phyloP scores from a whole-genome alignment of 2,329 filamentous ascomycete species.

The Colletotrichum sp. region DNA sequence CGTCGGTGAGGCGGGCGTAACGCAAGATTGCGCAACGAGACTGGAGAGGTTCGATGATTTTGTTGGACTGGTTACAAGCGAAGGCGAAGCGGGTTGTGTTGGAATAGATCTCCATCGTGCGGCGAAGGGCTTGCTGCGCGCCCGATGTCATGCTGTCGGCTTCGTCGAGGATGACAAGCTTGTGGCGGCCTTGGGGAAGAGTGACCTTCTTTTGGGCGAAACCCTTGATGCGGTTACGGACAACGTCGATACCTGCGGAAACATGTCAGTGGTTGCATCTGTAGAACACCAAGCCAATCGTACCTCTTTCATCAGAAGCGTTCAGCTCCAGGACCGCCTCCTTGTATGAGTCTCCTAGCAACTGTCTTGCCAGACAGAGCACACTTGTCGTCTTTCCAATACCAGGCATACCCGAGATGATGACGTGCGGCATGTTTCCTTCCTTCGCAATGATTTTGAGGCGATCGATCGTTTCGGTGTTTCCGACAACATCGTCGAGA shows the following conservation, averaged over 20 bases:
- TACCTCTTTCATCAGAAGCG: constrained; percentile 91
- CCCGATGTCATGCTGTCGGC: constrained; percentile 98
- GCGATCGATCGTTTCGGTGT: constrained; percentile 96
- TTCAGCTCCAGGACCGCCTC: constrained; percentile 97
- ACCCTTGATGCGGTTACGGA: constrained; percentile 95
- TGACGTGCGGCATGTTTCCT: constrained; percentile 99
- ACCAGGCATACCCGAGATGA: constrained; percentile 99
- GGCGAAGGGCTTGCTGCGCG: constrained; percentile 90
- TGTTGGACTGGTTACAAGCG: constrained; percentile 98
- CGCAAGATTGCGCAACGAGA: constrained; percentile 95
- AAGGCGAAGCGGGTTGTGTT: constrained; percentile 97
- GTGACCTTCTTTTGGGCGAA: constrained; percentile 99
- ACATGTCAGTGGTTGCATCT: neutral
- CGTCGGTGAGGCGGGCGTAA: constrained; percentile 90
- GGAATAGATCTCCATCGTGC: constrained; percentile 99
- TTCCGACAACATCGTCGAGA: constrained; percentile 96
- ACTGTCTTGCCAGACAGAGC: constrained; percentile 87
- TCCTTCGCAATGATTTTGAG: constrained; percentile 98
- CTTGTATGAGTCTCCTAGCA: constrained; percentile 93
- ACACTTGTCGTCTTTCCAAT: constrained; percentile 99
- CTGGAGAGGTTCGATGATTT: constrained; percentile 99
- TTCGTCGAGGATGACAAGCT: constrained; percentile 96
- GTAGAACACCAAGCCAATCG: constrained; percentile 31
- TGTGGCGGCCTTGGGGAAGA: constrained; percentile 86
- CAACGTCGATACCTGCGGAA: constrained; percentile 84